Evolutionary conservation across 208 protist species (phyloP).

Genomic region (Wallacemonas sp.): DNA sequence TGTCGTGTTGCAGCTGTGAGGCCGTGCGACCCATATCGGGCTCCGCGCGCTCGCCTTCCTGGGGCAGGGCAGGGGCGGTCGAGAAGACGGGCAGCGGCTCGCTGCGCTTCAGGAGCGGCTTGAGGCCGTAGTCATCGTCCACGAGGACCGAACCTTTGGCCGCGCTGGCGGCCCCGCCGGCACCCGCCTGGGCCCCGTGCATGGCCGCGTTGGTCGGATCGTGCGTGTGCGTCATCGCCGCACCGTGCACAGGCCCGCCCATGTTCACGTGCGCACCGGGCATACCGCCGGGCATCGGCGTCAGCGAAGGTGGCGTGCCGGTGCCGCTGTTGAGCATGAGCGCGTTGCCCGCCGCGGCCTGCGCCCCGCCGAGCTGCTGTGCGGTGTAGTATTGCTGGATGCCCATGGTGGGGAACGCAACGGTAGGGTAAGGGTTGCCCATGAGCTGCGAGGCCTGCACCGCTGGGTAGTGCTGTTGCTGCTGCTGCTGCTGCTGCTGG

Average conservation of each 20-base stretch:
- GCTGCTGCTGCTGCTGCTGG: slow-evolving; percentile 3
- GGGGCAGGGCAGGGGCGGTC: slow-evolving; percentile 25
- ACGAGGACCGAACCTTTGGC: slow-evolving; percentile 49
- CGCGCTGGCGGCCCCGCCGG: background rate
- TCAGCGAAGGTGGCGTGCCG: slow-evolving; percentile 5
- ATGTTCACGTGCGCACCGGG: slow-evolving; percentile 18
- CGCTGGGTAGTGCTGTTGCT: slow-evolving; percentile 6
- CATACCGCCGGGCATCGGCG: slow-evolving; percentile 20
- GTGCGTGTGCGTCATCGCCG: background rate
- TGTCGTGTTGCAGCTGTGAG: slow-evolving; percentile 48
- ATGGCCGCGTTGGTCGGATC: slow-evolving; percentile 1
- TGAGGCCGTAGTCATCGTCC: slow-evolving; percentile 72
- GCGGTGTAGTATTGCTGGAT: slow-evolving; percentile 7
- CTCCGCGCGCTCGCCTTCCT: slow-evolving; percentile 30
- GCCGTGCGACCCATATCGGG: slow-evolving; percentile 37
- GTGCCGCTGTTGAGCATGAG: background rate
- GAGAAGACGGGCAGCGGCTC: slow-evolving; percentile 39
- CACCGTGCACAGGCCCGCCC: background rate
- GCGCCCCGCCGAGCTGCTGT: slow-evolving; percentile 1
- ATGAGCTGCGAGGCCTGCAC: slow-evolving; percentile 18
- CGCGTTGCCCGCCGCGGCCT: background rate
- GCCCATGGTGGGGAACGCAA: background rate
- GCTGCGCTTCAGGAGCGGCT: slow-evolving; percentile 48
- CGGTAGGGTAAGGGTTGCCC: slow-evolving; percentile 14
- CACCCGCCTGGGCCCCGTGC: background rate